Base-by-base conservation (phyloP, 768 basidiomycete genomes). In the Lactarius sp. region DNA sequence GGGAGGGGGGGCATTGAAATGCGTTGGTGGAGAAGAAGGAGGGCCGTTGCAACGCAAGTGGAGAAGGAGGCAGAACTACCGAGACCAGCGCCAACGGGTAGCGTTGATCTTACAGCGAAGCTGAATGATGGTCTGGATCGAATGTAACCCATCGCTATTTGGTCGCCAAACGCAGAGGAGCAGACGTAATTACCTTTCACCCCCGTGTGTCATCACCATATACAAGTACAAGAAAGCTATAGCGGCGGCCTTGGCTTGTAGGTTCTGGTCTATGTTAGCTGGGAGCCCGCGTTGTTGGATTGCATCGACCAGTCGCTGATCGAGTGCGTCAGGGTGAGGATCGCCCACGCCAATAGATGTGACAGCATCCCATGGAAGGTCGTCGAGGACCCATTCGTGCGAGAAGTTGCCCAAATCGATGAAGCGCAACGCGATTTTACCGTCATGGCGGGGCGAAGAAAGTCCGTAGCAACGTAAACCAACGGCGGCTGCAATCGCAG, bases 41-140 rank as follows among this genome's bases (percentile, higher is more conserved):
- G 79, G 6, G 91, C 79, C 1, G 91, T 86, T 10, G 94, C 86
- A 51, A 88, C 77, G 72, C 95, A 97, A 20, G 87, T 85, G 3
- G 95, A 98, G 77, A 88, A 98, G 27, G 97, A 93, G 7, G 97
- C 97, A 22, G 94, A 97, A 13, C 96, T 98, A 27, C 97, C 97
- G 54, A 98, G 86, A 52, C 97, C 97, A 16, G 97, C 97, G 8
- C 92, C 90, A 61, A 98, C 87, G 34, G 97, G 97, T 6, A 98
- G 82, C 27, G 92, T 91, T 39, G 93, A 87, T 52, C 96, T 92
- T 44, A 87, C 83, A 27, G 86, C 81, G 73, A 96, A 88, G 67
- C 88, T 85, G 74, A 94, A 84, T 0, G 86, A 80, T 10, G 87
- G 88, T 61, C 93, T 94, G 22, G 12, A 60, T 52, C 57, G 46